Evolutionary conservation across 805 yeast species (phyloP).

Genomic region (Candida railenensis): DNA sequence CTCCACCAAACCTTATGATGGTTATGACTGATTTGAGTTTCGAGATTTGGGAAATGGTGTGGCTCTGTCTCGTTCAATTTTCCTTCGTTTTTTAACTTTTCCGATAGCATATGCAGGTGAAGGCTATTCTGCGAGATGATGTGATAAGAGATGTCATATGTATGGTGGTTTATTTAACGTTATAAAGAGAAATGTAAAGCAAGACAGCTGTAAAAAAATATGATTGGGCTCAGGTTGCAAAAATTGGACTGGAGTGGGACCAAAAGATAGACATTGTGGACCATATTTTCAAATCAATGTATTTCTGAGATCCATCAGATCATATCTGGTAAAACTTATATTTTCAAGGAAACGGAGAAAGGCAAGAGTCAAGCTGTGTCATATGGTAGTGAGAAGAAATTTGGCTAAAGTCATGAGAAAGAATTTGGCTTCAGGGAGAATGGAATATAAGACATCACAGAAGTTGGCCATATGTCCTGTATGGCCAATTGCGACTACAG

Average conservation of each 20-base stretch:
- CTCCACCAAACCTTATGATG: not conserved
- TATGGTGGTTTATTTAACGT: not conserved
- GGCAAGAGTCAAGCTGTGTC: too few relatives aligned
- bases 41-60: not conserved
- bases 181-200: too few relatives aligned
- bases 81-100: not conserved
- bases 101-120: not conserved
- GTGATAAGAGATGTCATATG: not conserved
- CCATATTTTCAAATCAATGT: not conserved
- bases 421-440: too few relatives aligned
- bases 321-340: not conserved
- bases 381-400: too few relatives aligned
- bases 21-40: not conserved
- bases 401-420: too few relatives aligned
- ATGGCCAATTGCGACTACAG: too few relatives aligned
- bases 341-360: not conserved
- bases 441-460: not conserved
- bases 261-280: too few relatives aligned
- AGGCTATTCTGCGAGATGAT: not conserved
- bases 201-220: too few relatives aligned
- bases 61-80: not conserved
- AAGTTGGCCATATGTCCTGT: too few relatives aligned
- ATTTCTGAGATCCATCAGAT: not conserved
- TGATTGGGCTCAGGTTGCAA: too few relatives aligned
- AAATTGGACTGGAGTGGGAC: too few relatives aligned